Base-by-base conservation (phyloP, 352 stramenopile species). In the Phytophthora syringae region DNA sequence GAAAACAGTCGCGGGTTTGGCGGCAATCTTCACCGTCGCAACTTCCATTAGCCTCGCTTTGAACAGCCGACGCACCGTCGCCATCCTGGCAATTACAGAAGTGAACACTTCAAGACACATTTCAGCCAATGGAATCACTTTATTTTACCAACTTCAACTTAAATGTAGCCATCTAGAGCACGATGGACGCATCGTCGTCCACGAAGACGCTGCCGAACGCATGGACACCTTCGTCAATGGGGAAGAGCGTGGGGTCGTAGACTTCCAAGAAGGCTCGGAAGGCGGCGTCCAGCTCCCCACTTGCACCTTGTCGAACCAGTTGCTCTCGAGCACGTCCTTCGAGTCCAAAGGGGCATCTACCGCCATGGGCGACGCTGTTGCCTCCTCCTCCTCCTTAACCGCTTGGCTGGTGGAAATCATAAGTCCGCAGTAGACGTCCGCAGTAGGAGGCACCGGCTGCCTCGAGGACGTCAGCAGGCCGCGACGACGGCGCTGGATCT, bases 401-500 rank as follows among this genome's bases (percentile, higher is more conserved):
- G 22, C 5, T 39, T 39, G 32, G 13, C 32, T 63, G 7, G 58
- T 68, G 25, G 50, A 45, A 48, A 63, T 61, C 18, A 51, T 21
- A 24, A 63, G 54, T 5, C 58, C 64, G 18, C 48, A 27, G 20
- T 63, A 68, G 24, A 42, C 24, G 7, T 56, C 52, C 13, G 39
- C 52, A 3, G 57, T 64, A 32, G 43, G 30, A 12, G 52, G 67
- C 24, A 64, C 60, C 15, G 42, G 57, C 9, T 59, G 56, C 10
- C 59, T 50, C 0, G 69, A 72, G 15, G 59, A 65, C 13, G 70
- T 72, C 32, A 75, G 44, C 22, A 77, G 60, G 3, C 70, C 77
- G 30, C 66, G 74, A 51, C 72, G 77, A 0, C 79, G 72, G 1
- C 80, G 72, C 37, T 74, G 69, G 40, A 86, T 80, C 69, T 92